Percentiles rank a stretch among this genome's conserved stretches.
phyloP scores from a whole-genome alignment of 306 rosid species.

The Canavalia ensiformis region DNA sequence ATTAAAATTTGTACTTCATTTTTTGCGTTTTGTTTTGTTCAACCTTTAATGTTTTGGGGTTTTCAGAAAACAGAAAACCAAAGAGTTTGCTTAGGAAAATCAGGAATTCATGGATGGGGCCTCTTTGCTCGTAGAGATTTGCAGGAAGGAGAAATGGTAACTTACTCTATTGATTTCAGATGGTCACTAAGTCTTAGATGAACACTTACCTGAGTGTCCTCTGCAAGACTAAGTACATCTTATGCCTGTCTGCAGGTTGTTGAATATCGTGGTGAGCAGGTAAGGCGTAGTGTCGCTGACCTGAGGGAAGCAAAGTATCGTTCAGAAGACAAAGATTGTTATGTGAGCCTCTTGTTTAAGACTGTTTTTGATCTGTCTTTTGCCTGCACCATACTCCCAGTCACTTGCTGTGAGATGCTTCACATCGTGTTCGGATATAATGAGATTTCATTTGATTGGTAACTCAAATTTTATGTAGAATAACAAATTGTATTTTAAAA shows the following conservation, averaged over 20 bases:
- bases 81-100: conserved; percentile 87
- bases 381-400: conserved; percentile 2
- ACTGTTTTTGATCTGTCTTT: conserved; percentile 24
- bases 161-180: conserved; percentile 32
- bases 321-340: conserved; percentile 88
- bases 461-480: neutral
- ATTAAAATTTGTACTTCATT: conserved; percentile 1
- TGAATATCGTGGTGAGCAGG: conserved; percentile 95
- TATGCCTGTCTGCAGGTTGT: conserved; percentile 67
- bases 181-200: conserved; percentile 33
- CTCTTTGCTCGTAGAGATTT: conserved; percentile 88
- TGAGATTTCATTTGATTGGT: conserved; percentile 3
- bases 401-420: conserved; percentile 25
- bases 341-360: conserved; percentile 65
- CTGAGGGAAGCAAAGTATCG: conserved; percentile 81
- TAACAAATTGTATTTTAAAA: neutral
- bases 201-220: conserved; percentile 14
- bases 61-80: conserved; percentile 76
- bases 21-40: conserved; percentile 13
- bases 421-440: conserved; percentile 13
- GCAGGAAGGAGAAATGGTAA: conserved; percentile 98
- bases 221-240: conserved; percentile 26
- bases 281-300: conserved; percentile 84
- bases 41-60: conserved; percentile 40
- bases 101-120: conserved; percentile 98